Evolutionary conservation across 257 asterid species (phyloP).

Genomic region (Salvia splendens): DNA sequence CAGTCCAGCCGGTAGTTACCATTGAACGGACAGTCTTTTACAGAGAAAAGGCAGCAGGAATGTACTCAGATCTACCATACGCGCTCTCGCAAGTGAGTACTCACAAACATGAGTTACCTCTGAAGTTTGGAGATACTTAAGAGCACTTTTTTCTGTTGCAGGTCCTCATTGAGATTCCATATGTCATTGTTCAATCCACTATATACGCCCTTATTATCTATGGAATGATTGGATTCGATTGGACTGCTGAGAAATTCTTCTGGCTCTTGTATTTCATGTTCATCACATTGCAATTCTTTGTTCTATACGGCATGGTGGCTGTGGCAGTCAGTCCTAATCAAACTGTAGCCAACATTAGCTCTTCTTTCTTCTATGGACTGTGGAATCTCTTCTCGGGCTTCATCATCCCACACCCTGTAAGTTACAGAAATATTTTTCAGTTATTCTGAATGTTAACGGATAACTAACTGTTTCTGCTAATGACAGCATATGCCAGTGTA

Average conservation of each 20-base stretch:
- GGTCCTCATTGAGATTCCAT: slow-evolving; percentile 68
- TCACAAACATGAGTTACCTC: background rate
- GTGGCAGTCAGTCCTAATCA: slow-evolving; percentile 70
- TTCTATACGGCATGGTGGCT: slow-evolving; percentile 74
- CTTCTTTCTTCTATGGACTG: slow-evolving; percentile 52
- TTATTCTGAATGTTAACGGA: background rate
- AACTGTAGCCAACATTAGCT: slow-evolving; percentile 52
- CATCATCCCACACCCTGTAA: slow-evolving; percentile 68
- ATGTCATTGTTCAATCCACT: slow-evolving; percentile 50
- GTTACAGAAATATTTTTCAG: slow-evolving; percentile 25
- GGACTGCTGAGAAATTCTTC: slow-evolving; percentile 61
- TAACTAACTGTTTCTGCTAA: background rate
- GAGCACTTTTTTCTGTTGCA: slow-evolving; percentile 29
- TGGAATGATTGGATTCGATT: slow-evolving; percentile 66
- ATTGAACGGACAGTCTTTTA: slow-evolving; percentile 78
- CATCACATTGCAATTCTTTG: slow-evolving; percentile 59
- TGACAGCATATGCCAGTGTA: slow-evolving; percentile 73
- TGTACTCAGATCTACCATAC: slow-evolving; percentile 77
- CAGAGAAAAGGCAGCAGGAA: slow-evolving; percentile 81
- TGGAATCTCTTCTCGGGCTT: slow-evolving; percentile 89
- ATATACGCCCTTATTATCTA: slow-evolving; percentile 57
- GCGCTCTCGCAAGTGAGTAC: slow-evolving; percentile 65
- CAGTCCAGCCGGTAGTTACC: slow-evolving; percentile 76
- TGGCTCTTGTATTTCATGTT: slow-evolving; percentile 66
- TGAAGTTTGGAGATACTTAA: slow-evolving; percentile 1